Evolutionary conservation across 2,329 filamentous ascomycete species (phyloP).

Genomic region (Domatiomyces catenatus): DNA sequence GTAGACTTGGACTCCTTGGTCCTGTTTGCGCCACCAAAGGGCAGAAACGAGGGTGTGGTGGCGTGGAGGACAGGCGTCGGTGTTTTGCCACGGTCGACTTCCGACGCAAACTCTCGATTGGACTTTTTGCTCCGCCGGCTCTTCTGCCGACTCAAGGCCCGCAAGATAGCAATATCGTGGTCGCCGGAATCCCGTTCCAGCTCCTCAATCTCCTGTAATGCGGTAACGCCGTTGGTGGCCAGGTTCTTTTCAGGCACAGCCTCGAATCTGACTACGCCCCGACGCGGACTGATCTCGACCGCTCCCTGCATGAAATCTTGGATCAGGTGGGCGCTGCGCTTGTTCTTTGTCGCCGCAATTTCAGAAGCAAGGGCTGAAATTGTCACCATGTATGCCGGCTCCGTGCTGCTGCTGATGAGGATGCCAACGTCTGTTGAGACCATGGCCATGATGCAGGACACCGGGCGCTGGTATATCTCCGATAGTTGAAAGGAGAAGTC

Average conservation of each 20-base stretch:
- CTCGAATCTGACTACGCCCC: constrained; percentile 60
- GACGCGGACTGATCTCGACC: constrained; percentile 47
- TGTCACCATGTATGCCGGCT: constrained; percentile 64
- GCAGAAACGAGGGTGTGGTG: constrained; percentile 10
- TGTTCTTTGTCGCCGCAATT: constrained; percentile 60
- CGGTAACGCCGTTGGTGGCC: constrained; percentile 55
- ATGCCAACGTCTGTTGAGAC: constrained; percentile 63
- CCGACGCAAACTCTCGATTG: constrained; percentile 5
- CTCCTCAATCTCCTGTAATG: constrained; percentile 51
- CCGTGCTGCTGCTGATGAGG: constrained; percentile 57
- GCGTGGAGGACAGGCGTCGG: constrained; percentile 9
- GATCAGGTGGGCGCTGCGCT: constrained; percentile 62
- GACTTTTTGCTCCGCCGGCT: constrained; percentile 18
- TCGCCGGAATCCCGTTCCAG: constrained; percentile 32
- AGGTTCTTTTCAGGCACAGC: constrained; percentile 55
- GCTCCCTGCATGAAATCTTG: constrained; percentile 60
- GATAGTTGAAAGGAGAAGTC: constrained; percentile 60
- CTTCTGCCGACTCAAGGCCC: constrained; percentile 24
- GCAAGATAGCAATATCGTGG: constrained; percentile 25
- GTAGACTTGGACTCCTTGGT: constrained; percentile 8
- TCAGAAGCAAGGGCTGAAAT: constrained; percentile 55
- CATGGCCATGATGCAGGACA: constrained; percentile 58
- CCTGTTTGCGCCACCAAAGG: constrained; percentile 2
- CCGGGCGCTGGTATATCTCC: constrained; percentile 57
- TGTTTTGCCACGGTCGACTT: constrained; percentile 4